These are phyloP conservation scores for Talaromyces rugulosus DNA, from an alignment of 2,329 filamentous ascomycete genomes.

Conservation along the genomic window DNA sequence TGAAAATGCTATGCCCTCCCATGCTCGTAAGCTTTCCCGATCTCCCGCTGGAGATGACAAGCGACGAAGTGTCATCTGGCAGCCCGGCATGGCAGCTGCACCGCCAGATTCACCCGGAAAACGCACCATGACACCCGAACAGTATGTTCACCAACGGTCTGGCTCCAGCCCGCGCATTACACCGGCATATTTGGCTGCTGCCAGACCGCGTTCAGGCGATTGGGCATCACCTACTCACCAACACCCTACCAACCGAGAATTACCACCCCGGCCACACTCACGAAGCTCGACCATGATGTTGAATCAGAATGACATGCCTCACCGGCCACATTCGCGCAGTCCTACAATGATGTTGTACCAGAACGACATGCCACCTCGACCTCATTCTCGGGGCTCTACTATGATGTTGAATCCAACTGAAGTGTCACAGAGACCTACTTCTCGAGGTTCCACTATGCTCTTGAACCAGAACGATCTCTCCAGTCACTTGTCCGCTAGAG, in stretches of 20 bases:
- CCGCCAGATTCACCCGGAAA: slow-evolving; percentile 46
- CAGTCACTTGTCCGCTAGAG: slow-evolving; percentile 70
- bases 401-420: slow-evolving; percentile 14
- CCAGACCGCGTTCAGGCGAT: slow-evolving; percentile 57
- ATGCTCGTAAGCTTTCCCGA: slow-evolving; percentile 33
- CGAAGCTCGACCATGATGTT: slow-evolving; percentile 54
- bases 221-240: slow-evolving; percentile 49
- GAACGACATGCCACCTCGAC: slow-evolving; percentile 24
- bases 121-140: slow-evolving; percentile 65
- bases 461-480: slow-evolving; percentile 51
- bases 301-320: slow-evolving; percentile 48
- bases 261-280: slow-evolving; percentile 52
- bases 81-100: slow-evolving; percentile 59
- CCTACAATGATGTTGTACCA: slow-evolving; percentile 8
- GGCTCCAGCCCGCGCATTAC: slow-evolving; percentile 54
- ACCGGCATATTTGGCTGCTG: slow-evolving; percentile 29
- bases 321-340: slow-evolving; percentile 23
- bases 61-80: slow-evolving; percentile 71
- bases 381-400: slow-evolving; percentile 58
- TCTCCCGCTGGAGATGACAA: slow-evolving; percentile 47
- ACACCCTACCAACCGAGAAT: slow-evolving; percentile 31
- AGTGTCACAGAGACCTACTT: slow-evolving; percentile 43
- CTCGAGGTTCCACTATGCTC: slow-evolving; percentile 54
- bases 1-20: slow-evolving; percentile 11
- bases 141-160: slow-evolving; percentile 77